Conservation (phyloP, 176 grass and related monocot genomes). For the Hsuehochloa calcarea region DNA sequence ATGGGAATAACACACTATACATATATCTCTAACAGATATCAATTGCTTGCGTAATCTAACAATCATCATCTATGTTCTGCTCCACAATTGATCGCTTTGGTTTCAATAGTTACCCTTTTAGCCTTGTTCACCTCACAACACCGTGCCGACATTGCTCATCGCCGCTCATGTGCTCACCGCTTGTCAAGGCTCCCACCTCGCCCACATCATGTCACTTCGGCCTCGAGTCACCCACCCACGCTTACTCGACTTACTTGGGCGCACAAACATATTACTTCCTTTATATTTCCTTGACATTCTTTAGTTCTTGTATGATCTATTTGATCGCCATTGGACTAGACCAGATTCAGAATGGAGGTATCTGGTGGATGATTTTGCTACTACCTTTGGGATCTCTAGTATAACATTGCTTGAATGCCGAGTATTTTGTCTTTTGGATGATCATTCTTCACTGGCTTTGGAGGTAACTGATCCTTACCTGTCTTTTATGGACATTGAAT, state of each 20-base stretch:
- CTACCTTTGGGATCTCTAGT: constrained; percentile 62
- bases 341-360: constrained; percentile 82
- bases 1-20: too few relatives aligned
- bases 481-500: constrained; percentile 12
- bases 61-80: constrained; percentile 51
- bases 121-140: too few relatives aligned
- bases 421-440: constrained; percentile 85
- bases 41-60: constrained; percentile 60
- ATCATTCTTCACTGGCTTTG: constrained; percentile 71
- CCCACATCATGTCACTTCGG: too few relatives aligned
- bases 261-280: constrained; percentile 16
- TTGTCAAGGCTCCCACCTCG: too few relatives aligned
- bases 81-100: constrained; percentile 56
- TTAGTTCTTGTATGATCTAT: constrained; percentile 95
- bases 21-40: too few relatives aligned
- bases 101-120: constrained; percentile 73
- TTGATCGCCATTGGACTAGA: constrained; percentile 83
- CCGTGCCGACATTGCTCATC: too few relatives aligned
- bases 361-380: constrained; percentile 87
- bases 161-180: too few relatives aligned
- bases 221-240: too few relatives aligned
- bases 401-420: constrained; percentile 69
- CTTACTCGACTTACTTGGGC: too few relatives aligned
- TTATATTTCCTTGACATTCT: constrained; percentile 48
- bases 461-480: constrained; percentile 57